Conservation (phyloP, 306 rosid species). For the Rosa chinensis region DNA sequence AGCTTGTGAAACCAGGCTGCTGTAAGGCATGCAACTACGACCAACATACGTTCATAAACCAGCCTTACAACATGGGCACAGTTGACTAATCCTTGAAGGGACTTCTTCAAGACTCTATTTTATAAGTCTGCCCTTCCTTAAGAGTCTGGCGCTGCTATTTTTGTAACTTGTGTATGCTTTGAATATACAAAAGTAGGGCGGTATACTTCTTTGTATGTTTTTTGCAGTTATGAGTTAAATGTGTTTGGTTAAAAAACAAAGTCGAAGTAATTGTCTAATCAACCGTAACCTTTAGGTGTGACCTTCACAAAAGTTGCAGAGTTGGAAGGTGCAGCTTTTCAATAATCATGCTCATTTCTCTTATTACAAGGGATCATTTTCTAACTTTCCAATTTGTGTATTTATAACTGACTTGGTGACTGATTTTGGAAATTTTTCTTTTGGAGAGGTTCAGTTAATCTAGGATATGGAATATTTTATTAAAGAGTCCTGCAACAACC, state of each 20-base stretch:
- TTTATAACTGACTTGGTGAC: not conserved
- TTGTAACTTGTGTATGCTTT: no score
- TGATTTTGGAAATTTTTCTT: not conserved
- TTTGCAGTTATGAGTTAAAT: no score
- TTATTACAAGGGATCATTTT: not conserved
- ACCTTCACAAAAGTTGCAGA: no score
- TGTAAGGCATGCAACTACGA: not conserved
- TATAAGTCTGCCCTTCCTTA: no score
- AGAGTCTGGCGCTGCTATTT: no score
- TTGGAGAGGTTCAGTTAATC: not conserved
- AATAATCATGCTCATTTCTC: no score
- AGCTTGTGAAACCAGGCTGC: not conserved
- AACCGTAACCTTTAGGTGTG: no score
- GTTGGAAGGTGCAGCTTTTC: no score
- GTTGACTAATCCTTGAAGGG: not conserved
- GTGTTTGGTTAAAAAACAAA: no score
- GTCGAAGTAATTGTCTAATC: no score
- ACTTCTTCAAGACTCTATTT: not conserved
- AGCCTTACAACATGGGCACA: not conserved
- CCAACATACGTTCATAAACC: not conserved
- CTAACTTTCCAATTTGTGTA: not conserved
- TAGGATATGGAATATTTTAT: not conserved
- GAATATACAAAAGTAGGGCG: no score
- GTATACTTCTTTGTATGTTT: no score
- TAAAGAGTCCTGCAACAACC: slow-evolving; percentile 4